Base-by-base conservation (phyloP, 1,139 yeast species). In the Kurtzmaniella quercitrusa region DNA sequence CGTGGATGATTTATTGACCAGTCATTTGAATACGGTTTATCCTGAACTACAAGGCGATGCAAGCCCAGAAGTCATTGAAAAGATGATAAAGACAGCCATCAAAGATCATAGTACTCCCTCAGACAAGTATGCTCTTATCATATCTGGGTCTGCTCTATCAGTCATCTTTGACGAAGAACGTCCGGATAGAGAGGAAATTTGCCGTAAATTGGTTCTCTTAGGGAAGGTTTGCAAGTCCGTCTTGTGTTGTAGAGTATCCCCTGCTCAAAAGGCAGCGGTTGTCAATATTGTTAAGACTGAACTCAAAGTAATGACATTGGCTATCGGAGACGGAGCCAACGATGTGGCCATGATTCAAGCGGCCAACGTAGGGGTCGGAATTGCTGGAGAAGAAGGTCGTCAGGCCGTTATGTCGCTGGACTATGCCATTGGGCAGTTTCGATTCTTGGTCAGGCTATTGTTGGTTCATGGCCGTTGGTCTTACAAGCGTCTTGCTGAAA, bases 261-360 rank as follows among this genome's bases (percentile, higher is more conserved):
- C 99, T 1, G 73, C 94, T 46, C 99, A 94, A 60, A 94, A 94
- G 62, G 98, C 99, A 0, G 74, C 91, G 38, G 98, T 94, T 38
- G 98, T 94, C 25, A 89, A 88, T 58, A 77, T 94, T 68, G 98
- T 93, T 31, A 85, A 85, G 55, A 84, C 88, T 57, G 82, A 88
- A 56, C 79, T 85, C 51, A 80, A 83, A 46, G 85, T 95, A 0
- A 69, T 93, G 55, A 68, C 94, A 21, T 72, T 94, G 48, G 98
- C 98, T 0, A 86, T 93, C 59, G 99, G 99, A 43, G 99, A 93
- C 66, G 99, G 98, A 54, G 97, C 98, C 3, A 93, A 93, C 59
- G 99, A 93, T 68, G 98, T 93, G 25, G 87, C 96, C 38, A 93
- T 93, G 99, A 93, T 93, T 54, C 98, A 93, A 65, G 97, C 98